Base-by-base conservation (phyloP, 208 protist species). In the Balamuthia mandrillaris region DNA sequence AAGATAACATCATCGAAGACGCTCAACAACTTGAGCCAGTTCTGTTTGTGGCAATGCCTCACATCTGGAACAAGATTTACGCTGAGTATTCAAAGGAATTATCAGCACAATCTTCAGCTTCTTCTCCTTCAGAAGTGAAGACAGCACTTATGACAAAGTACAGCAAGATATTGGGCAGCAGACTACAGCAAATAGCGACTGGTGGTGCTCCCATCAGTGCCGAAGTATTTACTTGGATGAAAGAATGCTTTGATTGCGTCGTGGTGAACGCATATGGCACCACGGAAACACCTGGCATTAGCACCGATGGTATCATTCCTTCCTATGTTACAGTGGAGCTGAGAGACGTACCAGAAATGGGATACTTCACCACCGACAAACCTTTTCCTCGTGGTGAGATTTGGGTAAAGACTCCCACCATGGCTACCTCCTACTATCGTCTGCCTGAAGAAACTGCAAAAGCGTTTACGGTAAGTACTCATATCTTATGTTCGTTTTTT, bases 301-400 rank as follows among this genome's bases (percentile, higher is more conserved):
- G 42, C 6, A 24, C 37, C 31, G 44, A 75, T 21, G 81, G 81
- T 27, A 31, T 45, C 14, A 21, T 68, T 3, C 31, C n/a, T 4
- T n/a, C 41, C 1, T 31, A n/a, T 6, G 54, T 70, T 0, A n/a
- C 81, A n/a, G 21, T 89, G 35, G 24, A 49, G 12, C 39, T 88
- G 35, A 7, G 41, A 2, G 66, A 79, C 52, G 77, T 88, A 31
- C 85, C 85, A 14, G 85, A 88, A 39, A 81, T 88, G 68, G 85
- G 82, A 45, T 88, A 88, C 54, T 24, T 4, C 52, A 41, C 58
- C 51, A 77, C 78, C 41, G 85, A 88, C 47, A 10, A 44, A 49
- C 84, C 84, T 9, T 35, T 61, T 24, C 75, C 85, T 35, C 78
- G 85, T 18, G 87, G 87, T 27, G 87, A 89, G 58, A 86, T 89